Conservation (phyloP, 768 basidiomycete species). For the Psilocybe tampanensis region DNA sequence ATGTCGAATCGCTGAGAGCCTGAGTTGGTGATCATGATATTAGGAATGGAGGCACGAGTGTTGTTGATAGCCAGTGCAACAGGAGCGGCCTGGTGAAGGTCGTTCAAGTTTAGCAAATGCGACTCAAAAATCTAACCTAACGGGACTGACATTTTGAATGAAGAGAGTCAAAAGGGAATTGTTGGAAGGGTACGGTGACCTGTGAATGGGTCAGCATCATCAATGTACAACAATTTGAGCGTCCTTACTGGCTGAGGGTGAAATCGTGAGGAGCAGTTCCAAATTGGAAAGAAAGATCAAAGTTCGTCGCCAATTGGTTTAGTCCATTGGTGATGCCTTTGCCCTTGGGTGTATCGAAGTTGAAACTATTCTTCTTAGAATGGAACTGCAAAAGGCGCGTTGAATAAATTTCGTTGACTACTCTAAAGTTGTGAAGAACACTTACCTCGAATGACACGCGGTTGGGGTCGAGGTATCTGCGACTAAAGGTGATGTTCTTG, state of each 20-base stretch:
- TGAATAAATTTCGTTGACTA: background rate
- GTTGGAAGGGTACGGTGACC: slow-evolving; percentile 64
- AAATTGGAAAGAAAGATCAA: slow-evolving; percentile 63
- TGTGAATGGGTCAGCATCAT: slow-evolving; percentile 25
- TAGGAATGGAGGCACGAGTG: slow-evolving; percentile 58
- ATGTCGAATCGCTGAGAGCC: slow-evolving; percentile 69
- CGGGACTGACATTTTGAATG: slow-evolving; percentile 41
- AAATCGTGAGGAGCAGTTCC: slow-evolving; percentile 81
- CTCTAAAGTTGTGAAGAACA: background rate
- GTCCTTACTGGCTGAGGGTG: slow-evolving; percentile 55
- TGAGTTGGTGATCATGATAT: slow-evolving; percentile 66
- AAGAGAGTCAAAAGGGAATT: slow-evolving; percentile 63
- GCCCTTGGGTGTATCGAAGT: slow-evolving; percentile 67
- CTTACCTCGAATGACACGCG: slow-evolving; percentile 73
- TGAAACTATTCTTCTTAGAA: slow-evolving; percentile 45
- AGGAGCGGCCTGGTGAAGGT: slow-evolving; percentile 46
- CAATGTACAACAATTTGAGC: background rate
- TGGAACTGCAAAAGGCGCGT: slow-evolving; percentile 62
- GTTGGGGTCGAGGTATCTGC: slow-evolving; percentile 82
- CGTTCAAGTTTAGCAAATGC: background rate
- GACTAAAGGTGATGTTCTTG: slow-evolving; percentile 60
- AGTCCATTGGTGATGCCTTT: slow-evolving; percentile 56
- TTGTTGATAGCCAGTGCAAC: slow-evolving; percentile 64
- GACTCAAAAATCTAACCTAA: background rate
- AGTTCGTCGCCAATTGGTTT: slow-evolving; percentile 50